These are phyloP conservation scores for Polyporus tsugae DNA, from an alignment of 1,284 basidiomycete genomes.

Conservation along the genomic window DNA sequence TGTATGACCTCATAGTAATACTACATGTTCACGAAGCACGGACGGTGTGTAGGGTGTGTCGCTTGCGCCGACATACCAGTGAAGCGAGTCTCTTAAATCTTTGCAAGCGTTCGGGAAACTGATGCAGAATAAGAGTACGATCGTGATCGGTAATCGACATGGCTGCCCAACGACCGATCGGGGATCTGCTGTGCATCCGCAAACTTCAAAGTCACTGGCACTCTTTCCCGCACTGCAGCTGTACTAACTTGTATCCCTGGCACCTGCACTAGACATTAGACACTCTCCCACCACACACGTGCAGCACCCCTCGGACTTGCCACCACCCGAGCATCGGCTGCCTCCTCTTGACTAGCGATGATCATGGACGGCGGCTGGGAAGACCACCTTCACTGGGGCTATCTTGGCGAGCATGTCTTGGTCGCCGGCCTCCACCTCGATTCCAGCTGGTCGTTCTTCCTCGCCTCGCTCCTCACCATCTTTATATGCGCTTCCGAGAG, in stretches of 20 bases:
- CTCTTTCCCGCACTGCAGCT: too few species aligned
- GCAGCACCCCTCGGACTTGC: neutral
- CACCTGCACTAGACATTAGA: neutral
- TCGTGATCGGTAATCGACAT: neutral
- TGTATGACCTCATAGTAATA: too few species aligned
- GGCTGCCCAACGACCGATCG: neutral
- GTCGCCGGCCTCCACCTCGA: slow-evolving; percentile 58
- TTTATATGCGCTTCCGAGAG: slow-evolving; percentile 65
- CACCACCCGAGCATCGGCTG: slow-evolving; percentile 3
- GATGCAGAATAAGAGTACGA: neutral
- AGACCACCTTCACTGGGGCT: slow-evolving; percentile 61
- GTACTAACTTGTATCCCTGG: neutral
- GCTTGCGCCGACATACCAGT: too few species aligned
- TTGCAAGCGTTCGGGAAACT: too few species aligned
- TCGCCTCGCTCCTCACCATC: slow-evolving; percentile 54
- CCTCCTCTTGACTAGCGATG: slow-evolving; percentile 19
- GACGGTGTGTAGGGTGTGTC: too few species aligned
- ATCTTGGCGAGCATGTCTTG: slow-evolving; percentile 65
- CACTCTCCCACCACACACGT: slow-evolving; percentile 2
- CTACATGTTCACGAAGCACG: too few species aligned
- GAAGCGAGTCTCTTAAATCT: too few species aligned
- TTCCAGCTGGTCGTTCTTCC: slow-evolving; percentile 54
- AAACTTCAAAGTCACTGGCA: too few species aligned
- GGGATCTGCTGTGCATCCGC: too few species aligned
- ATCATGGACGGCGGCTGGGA: slow-evolving; percentile 52